These are phyloP conservation scores for Cryoendolithus antarcticus DNA, from an alignment of 2,329 filamentous ascomycete species.

Conservation along the genomic window DNA sequence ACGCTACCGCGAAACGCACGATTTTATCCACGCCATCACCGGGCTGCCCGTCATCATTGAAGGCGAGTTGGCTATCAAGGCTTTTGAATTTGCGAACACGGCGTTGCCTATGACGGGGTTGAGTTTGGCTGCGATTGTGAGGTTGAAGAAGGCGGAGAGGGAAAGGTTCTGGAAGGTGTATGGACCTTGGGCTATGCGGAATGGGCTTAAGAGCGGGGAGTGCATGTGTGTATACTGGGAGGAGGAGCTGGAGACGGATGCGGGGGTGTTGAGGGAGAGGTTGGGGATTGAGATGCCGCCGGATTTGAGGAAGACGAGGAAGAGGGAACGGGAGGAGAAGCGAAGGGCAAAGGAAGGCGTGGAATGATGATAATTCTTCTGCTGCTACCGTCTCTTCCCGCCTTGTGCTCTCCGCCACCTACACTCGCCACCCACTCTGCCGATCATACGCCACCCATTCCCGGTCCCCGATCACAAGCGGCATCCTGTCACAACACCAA, in stretches of 20 bases:
- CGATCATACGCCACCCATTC: no score
- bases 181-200: constrained; percentile 79
- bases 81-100: constrained; percentile 94
- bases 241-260: constrained; percentile 75
- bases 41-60: constrained; percentile 85
- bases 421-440: no score
- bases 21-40: constrained; percentile 93
- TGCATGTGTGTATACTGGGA: constrained; percentile 98
- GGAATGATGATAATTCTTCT: no score
- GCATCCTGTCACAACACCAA: no score
- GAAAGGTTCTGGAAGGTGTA: constrained; percentile 61
- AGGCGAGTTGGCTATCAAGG: constrained; percentile 93
- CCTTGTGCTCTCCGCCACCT: no score
- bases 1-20: constrained; percentile 90
- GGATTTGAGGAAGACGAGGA: constrained; percentile 68
- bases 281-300: constrained; percentile 81
- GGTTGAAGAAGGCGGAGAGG: constrained; percentile 51
- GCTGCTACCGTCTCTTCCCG: no score
- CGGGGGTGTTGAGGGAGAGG: constrained; percentile 58
- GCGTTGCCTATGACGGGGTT: constrained; percentile 89
- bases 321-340: constrained; percentile 54
- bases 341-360: constrained; percentile 47
- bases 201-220: constrained; percentile 64
- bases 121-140: constrained; percentile 59
- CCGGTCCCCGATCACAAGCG: no score